Percentiles rank a stretch among this genome's conserved stretches.
Evolutionary conservation across 2,329 filamentous ascomycete genomes (phyloP).

Genomic region (Aspergillus terreus): DNA sequence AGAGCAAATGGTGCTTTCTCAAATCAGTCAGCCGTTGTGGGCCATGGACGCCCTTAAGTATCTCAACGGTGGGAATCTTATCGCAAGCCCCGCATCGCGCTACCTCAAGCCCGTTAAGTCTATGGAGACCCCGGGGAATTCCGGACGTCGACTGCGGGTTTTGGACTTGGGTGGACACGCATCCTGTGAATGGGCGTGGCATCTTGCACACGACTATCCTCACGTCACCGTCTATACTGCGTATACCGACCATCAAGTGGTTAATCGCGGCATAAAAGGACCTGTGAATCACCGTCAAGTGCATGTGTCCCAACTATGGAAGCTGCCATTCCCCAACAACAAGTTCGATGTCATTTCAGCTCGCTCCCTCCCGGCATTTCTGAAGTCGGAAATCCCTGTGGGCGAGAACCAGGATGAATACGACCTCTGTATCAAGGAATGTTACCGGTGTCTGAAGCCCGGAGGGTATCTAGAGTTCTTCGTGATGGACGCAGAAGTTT

Average conservation of each 20-base stretch:
- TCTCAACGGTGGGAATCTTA: constrained; percentile 58
- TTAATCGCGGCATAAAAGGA: constrained; percentile 72
- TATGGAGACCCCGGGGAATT: constrained; percentile 18
- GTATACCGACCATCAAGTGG: constrained; percentile 69
- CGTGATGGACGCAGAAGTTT: constrained; percentile 83
- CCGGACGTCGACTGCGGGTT: constrained; percentile 58
- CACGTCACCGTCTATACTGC: constrained; percentile 85
- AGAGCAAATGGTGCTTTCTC: constrained; percentile 73
- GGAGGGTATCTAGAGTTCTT: constrained; percentile 90
- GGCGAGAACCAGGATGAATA: constrained; percentile 77
- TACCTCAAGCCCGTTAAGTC: constrained; percentile 27
- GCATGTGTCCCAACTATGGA: constrained; percentile 70
- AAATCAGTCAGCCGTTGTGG: constrained; percentile 61
- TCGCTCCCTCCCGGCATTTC: constrained; percentile 76
- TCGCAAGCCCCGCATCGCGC: constrained; percentile 52
- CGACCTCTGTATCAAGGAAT: constrained; percentile 78
- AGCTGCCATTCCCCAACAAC: constrained; percentile 77
- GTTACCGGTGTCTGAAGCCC: constrained; percentile 85
- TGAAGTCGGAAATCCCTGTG: constrained; percentile 64
- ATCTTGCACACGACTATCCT: constrained; percentile 80
- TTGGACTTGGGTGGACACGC: constrained; percentile 83
- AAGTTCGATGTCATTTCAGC: constrained; percentile 92
- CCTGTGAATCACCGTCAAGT: constrained; percentile 85
- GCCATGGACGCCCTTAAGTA: constrained; percentile 59
- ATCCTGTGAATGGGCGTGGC: constrained; percentile 93